These are phyloP conservation scores for Coniophora puteana DNA, from an alignment of 1,284 basidiomycete species.

Conservation along the genomic window DNA sequence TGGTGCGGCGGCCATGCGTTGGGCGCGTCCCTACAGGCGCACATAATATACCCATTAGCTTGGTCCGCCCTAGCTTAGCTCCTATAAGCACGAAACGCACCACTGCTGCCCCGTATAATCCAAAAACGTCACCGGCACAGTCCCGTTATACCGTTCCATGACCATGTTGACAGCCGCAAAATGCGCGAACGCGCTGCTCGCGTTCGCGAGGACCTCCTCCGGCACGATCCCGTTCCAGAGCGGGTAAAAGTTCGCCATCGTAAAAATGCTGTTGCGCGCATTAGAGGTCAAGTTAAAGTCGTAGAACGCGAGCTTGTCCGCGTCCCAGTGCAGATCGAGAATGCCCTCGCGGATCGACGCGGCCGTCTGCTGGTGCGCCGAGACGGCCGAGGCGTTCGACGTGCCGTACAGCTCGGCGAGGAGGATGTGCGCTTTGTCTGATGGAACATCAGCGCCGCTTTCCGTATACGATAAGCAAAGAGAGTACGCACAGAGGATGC, in stretches of 20 bases:
- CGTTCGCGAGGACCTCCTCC: slow-evolving; percentile 54
- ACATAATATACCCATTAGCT: neutral
- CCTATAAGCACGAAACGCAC: slow-evolving; percentile 35
- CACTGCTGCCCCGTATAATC: slow-evolving; percentile 76
- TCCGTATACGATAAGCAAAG: neutral
- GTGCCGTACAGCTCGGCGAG: slow-evolving; percentile 63
- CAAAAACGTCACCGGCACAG: slow-evolving; percentile 71
- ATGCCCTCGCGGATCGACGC: slow-evolving; percentile 61
- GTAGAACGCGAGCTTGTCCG: slow-evolving; percentile 80
- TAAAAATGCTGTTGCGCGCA: slow-evolving; percentile 61
- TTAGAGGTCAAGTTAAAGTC: slow-evolving; percentile 77
- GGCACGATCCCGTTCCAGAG: slow-evolving; percentile 87
- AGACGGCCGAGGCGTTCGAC: slow-evolving; percentile 41
- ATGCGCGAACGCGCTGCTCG: slow-evolving; percentile 62
- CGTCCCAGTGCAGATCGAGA: slow-evolving; percentile 86
- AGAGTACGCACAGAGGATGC: slow-evolving; percentile 68
- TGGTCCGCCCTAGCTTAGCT: neutral
- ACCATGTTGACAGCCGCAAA: slow-evolving; percentile 77
- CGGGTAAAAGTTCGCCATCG: slow-evolving; percentile 78
- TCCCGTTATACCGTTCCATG: slow-evolving; percentile 82
- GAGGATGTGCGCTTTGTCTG: slow-evolving; percentile 62
- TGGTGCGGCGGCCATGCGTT: slow-evolving; percentile 87
- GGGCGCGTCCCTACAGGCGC: slow-evolving; percentile 57
- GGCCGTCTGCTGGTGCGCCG: slow-evolving; percentile 58
- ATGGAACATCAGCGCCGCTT: neutral